Conservation (phyloP, 805 yeast genomes). For the Metschnikowia lochheadii region DNA sequence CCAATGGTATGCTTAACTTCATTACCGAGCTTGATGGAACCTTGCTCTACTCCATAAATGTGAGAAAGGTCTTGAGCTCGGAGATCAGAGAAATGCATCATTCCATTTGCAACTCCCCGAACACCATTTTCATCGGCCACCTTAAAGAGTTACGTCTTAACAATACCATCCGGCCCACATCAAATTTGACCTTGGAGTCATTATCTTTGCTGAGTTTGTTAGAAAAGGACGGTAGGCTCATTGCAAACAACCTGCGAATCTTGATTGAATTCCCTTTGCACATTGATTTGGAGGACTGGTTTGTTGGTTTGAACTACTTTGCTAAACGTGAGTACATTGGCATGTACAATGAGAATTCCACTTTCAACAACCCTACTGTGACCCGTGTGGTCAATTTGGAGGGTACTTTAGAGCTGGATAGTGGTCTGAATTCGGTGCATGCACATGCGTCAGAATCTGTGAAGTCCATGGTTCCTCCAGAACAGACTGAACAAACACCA, state of each 20-base stretch:
- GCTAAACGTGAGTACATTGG: constrained; percentile 56
- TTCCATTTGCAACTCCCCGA: constrained; percentile 57
- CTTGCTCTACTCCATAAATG: constrained; percentile 53
- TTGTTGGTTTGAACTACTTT: constrained; percentile 61
- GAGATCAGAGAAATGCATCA: constrained; percentile 65
- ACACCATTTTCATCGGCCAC: constrained; percentile 55
- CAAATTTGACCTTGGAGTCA: constrained; percentile 20
- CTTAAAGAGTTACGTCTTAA: constrained; percentile 49
- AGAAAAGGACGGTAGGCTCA: constrained; percentile 30
- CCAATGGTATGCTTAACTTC: constrained; percentile 59
- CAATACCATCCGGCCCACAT: constrained; percentile 33
- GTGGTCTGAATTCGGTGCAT: background rate
- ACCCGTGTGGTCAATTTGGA: constrained; percentile 15
- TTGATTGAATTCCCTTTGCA: constrained; percentile 61
- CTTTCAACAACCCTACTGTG: constrained; percentile 2
- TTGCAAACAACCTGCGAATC: constrained; percentile 38
- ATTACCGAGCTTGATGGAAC: constrained; percentile 63
- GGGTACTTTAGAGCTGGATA: constrained; percentile 13
- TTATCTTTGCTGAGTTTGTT: constrained; percentile 21
- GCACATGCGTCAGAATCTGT: background rate
- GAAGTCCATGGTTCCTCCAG: background rate
- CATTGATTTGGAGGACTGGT: constrained; percentile 75
- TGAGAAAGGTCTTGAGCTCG: constrained; percentile 47
- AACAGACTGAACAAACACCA: background rate
- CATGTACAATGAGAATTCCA: constrained; percentile 12